phyloP scores from a whole-genome alignment of 306 rosid species.

The Spatholobus suberectus region DNA sequence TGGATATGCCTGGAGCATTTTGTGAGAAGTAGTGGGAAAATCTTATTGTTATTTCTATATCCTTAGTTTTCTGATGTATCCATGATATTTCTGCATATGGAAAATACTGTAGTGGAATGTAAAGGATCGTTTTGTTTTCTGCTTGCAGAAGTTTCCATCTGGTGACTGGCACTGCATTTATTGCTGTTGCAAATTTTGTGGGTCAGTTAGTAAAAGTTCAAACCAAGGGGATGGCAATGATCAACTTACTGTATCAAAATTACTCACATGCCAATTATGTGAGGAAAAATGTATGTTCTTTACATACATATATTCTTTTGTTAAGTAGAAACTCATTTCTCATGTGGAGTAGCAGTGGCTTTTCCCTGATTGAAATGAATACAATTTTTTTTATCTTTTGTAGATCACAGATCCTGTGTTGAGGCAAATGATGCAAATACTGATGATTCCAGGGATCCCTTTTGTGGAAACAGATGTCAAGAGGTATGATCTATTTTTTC shows the following conservation, averaged over 20 bases:
- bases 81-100: constrained; percentile 4
- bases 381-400: constrained; percentile 32
- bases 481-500: constrained; percentile 56
- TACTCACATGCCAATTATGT: constrained; percentile 70
- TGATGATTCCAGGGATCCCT: constrained; percentile 46
- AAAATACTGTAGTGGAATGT: constrained; percentile 18
- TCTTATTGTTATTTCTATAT: constrained; percentile 18
- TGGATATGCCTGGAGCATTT: constrained; percentile 31
- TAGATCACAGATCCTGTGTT: constrained; percentile 75
- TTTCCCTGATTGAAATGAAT: constrained; percentile 40
- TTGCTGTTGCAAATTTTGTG: constrained; percentile 94
- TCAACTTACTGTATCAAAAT: constrained; percentile 42
- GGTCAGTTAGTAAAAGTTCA: constrained; percentile 53
- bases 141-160: constrained; percentile 85
- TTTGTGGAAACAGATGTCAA: constrained; percentile 80
- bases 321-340: constrained; percentile 21
- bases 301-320: constrained; percentile 27
- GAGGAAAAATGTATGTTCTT: constrained; percentile 79
- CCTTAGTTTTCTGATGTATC: constrained; percentile 30
- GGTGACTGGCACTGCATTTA: constrained; percentile 95
- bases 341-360: neutral
- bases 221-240: constrained; percentile 44
- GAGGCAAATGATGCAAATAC: constrained; percentile 50
- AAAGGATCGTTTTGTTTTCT: constrained; percentile 34
- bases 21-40: constrained; percentile 25